Percentiles rank a stretch among this genome's conserved stretches.
phyloP scores from a whole-genome alignment of 352 stramenopile genomes.

The Phytophthora ramorum region DNA sequence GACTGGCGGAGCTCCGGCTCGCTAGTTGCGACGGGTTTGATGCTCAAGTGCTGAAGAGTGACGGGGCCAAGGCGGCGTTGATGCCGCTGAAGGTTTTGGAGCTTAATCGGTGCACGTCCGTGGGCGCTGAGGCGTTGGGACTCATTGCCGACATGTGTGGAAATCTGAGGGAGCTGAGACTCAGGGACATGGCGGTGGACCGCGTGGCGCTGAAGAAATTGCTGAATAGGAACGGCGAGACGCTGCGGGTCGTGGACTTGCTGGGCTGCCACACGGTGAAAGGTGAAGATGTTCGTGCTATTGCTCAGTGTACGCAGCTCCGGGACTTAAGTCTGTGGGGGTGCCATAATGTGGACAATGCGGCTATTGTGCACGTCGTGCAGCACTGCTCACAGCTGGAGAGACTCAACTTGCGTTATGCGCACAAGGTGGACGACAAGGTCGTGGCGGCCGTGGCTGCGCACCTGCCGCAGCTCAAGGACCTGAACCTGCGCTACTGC shows the following conservation, averaged over 20 bases:
- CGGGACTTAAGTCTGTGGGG: constrained; percentile 72
- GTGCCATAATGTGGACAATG: constrained; percentile 85
- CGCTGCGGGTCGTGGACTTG: constrained; percentile 74
- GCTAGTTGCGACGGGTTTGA: constrained; percentile 62
- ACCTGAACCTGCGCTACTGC: constrained; percentile 87
- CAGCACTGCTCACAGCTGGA: constrained; percentile 52
- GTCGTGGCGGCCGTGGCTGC: constrained; percentile 64
- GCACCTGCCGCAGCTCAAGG: constrained; percentile 54
- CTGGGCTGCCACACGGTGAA: constrained; percentile 80
- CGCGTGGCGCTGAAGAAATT: constrained; percentile 53
- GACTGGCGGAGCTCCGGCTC: constrained; percentile 61
- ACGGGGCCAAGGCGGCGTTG: constrained; percentile 38
- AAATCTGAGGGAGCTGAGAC: constrained; percentile 61
- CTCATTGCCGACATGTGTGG: constrained; percentile 52
- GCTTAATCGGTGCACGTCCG: constrained; percentile 57
- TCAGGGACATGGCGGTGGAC: constrained; percentile 80
- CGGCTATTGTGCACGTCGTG: constrained; percentile 60
- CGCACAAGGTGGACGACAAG: constrained; percentile 86
- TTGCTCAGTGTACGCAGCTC: constrained; percentile 56
- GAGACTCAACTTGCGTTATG: constrained; percentile 81
- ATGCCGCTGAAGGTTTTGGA: constrained; percentile 59
- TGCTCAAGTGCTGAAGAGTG: constrained; percentile 38
- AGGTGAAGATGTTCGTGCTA: constrained; percentile 51
- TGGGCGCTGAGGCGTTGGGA: constrained; percentile 54
- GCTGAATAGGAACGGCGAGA: constrained; percentile 48